Percentiles rank a stretch among this genome's conserved stretches.
Evolutionary conservation across 2,329 filamentous ascomycete species (phyloP).

Genomic region (Bertia moriformis): DNA sequence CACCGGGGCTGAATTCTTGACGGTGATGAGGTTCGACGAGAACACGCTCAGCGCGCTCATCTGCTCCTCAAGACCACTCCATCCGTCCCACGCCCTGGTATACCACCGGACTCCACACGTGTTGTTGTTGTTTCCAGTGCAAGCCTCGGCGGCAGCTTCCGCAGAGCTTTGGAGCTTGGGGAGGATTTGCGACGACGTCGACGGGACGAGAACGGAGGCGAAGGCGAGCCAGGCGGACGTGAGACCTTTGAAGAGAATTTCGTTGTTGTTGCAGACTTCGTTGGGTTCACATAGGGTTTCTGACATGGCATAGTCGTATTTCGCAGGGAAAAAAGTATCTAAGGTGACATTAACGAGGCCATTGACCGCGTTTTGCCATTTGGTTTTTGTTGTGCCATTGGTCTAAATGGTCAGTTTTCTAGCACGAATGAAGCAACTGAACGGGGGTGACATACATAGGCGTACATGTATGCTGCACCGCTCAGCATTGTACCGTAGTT

Average conservation of each 20-base stretch:
- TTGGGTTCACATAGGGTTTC: conserved; percentile 22
- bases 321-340: conserved; percentile 11
- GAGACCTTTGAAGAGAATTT: conserved; percentile 20
- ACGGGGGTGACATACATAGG: conserved; percentile 27
- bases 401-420: conserved; percentile 1
- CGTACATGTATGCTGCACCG: conserved; percentile 23
- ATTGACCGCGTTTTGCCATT: conserved; percentile 17
- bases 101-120: conserved; percentile 17
- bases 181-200: conserved; percentile 11
- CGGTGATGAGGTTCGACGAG: conserved; percentile 1
- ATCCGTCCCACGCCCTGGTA: conserved; percentile 15
- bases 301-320: conserved; percentile 14
- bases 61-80: conserved; percentile 16
- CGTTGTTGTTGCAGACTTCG: conserved; percentile 21
- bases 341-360: conserved; percentile 15
- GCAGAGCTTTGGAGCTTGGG: conserved; percentile 14
- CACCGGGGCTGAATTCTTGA: neutral
- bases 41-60: conserved; percentile 18
- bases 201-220: conserved; percentile 18
- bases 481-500: conserved; percentile 24
- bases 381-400: conserved; percentile 8
- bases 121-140: conserved; percentile 12
- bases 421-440: conserved; percentile 3
- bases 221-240: conserved; percentile 13
- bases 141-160: conserved; percentile 14